phyloP scores from a whole-genome alignment of 768 basidiomycete genomes.

The Boletus sp. region DNA sequence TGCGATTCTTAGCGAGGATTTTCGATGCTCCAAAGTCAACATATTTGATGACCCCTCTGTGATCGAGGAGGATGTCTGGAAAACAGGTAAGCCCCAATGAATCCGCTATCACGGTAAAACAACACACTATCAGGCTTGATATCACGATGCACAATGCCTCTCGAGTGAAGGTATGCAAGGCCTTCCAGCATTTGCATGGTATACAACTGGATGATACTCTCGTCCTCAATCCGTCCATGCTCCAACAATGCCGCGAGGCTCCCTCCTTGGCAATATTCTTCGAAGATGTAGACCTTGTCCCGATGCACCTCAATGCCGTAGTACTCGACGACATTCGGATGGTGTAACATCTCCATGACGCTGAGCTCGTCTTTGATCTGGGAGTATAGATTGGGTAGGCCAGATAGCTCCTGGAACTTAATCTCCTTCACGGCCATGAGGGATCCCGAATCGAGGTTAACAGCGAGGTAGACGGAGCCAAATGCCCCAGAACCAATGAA shows the following conservation, averaged over 20 bases:
- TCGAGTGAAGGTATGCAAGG: slow-evolving; percentile 87
- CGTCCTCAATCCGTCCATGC: slow-evolving; percentile 94
- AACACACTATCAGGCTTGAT: slow-evolving; percentile 97
- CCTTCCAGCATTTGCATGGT: slow-evolving; percentile 97
- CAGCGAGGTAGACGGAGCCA: slow-evolving; percentile 98
- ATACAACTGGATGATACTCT: slow-evolving; percentile 92
- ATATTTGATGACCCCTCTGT: slow-evolving; percentile 89
- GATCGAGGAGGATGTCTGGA: slow-evolving; percentile 90
- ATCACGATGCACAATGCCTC: slow-evolving; percentile 92
- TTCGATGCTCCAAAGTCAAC: slow-evolving; percentile 99
- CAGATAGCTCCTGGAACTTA: slow-evolving; percentile 91
- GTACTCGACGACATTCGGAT: slow-evolving; percentile 97
- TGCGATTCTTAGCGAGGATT: slow-evolving; percentile 87
- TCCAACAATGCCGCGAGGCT: slow-evolving; percentile 86
- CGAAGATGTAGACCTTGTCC: slow-evolving; percentile 98
- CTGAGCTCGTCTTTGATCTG: slow-evolving; percentile 95
- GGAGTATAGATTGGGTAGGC: slow-evolving; percentile 81
- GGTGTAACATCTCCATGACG: slow-evolving; percentile 97
- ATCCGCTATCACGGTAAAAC: background rate
- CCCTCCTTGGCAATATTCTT: slow-evolving; percentile 97
- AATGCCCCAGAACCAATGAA: slow-evolving; percentile 99
- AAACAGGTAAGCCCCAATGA: slow-evolving; percentile 11
- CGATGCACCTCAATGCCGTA: slow-evolving; percentile 99
- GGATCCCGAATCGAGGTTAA: slow-evolving; percentile 92
- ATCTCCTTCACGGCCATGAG: slow-evolving; percentile 99